Base-by-base conservation (phyloP, 2,329 filamentous ascomycete species). In the Tolypocladium tropicale region DNA sequence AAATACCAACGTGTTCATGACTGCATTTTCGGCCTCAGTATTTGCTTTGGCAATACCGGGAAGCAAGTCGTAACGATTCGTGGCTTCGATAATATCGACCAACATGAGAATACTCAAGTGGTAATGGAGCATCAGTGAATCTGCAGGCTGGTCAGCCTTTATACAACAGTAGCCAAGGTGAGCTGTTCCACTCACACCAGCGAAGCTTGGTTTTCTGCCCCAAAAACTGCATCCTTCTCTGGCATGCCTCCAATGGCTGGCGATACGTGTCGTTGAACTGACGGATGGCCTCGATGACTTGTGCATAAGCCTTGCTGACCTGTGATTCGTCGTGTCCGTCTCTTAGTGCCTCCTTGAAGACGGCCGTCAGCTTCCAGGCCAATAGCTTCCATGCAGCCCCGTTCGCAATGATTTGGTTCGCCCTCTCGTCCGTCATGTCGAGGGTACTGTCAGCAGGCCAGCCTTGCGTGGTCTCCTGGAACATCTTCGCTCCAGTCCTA, bases 101-200 rank as follows among this genome's bases (percentile, higher is more conserved):
- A 69, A 54, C 62, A 69, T 67, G 1, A 70, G 43, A 9, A 70
- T 68, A 57, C 67, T 68, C 6, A 70, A 61, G 28, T 70, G 64
- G 32, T 69, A 70, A 43, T 70, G 67, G 12, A 70, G 60, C 67
- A 68, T 69, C 0, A 68, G 62, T 18, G 66, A 68, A 54, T 68
- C 67, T 67, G 23, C 23, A n/a, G 3, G 18, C 21, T 3, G n/a
- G 48, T 60, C 25, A 58, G 55, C 41, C n/a, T 16, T 16, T 16
- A 4, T 32, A 6, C 18, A n/a, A 7, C 11, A 30, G 6, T n/a
- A 3, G 0, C 9, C 2, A 6, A 10, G 16, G 14, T 21, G n/a
- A 21, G 10, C 3, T 51, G 37, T 33, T 10, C 34, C 33, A 57
- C 67, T 55, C 56, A 69, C 67, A 69, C 67, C 67, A 69, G 18